phyloP scores from a whole-genome alignment of 306 rosid genomes.

The Prunus kanzakura region DNA sequence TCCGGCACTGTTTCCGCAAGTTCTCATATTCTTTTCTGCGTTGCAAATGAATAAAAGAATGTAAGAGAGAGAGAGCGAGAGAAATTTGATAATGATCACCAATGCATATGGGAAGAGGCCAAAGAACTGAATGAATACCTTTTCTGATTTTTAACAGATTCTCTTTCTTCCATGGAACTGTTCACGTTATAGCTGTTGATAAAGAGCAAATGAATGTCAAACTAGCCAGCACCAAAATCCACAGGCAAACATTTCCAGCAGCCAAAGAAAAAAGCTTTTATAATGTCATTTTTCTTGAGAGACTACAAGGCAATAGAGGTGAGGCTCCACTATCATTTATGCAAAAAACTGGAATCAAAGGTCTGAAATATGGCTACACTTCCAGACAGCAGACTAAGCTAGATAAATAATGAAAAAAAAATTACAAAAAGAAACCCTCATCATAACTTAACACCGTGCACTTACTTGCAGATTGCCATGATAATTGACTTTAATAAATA shows the following conservation, averaged over 20 bases:
- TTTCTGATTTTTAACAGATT: background rate
- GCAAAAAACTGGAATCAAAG: background rate
- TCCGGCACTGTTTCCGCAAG: conserved; percentile 19
- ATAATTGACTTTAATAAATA: background rate
- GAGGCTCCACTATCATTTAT: background rate
- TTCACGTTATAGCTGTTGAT: conserved; percentile 22
- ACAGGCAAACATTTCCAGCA: background rate
- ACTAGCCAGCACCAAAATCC: background rate
- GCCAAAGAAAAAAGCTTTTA: background rate
- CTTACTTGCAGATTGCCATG: background rate
- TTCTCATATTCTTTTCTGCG: conserved; percentile 22
- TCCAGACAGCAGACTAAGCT: background rate
- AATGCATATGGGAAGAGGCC: background rate
- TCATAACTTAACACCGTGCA: background rate
- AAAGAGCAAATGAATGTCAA: conserved; percentile 1
- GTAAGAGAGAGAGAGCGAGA: background rate
- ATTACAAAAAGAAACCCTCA: background rate
- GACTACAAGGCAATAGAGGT: background rate
- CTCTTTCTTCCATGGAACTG: conserved; percentile 27
- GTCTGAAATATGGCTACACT: background rate
- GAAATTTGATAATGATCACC: background rate
- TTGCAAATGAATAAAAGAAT: background rate
- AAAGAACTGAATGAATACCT: conserved; percentile 15
- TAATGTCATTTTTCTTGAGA: background rate
- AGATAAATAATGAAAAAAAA: background rate